Evolutionary conservation across 2,329 filamentous ascomycete species (phyloP), one percentile per base, ranked within the genome.

Genomic region (Aaosphaeria pasadenensis): DNA sequence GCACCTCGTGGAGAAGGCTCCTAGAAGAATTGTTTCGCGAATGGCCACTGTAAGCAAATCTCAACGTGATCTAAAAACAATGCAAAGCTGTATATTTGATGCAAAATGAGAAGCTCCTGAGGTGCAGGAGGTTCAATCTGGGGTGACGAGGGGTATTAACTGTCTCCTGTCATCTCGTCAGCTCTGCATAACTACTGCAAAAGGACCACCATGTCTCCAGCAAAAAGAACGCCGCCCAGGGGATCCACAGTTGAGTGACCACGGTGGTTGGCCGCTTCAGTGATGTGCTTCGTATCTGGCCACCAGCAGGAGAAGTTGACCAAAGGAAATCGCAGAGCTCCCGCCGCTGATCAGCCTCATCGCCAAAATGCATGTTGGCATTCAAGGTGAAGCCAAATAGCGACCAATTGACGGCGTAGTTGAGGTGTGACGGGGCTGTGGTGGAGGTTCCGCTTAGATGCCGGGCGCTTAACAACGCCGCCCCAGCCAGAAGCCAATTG

Each of bases 401-500:
- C 51, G 48, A 49, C 64, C 66, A 67, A 67, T 69, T 57, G 57
- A 46, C 54, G 53, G 41, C 49, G 52, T 51, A 44, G 46, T 46
- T 54, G 54, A 51, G 42, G 60, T 66, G 62, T 67, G 61, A 67
- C 60, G 44, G 17, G 17, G 39, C 29, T 32, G 42, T 38, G 45
- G 49, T 49, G 51, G 50, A 44, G 47, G 46, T 36, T 53, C 50
- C 51, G 54, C 54, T 43, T 50, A 45, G 49, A 50, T 47, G 45
- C 55, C 56, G 57, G 60, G 64, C 64, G 66, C 66, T 67, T 68
- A 55, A 50, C 43, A 39, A 29, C 30, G 13, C 36, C 41, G n/a
- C 32, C 30, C 24, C 50, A 42, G 32, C 11, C 33, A 24, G 17
- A 24, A 24, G 17, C 17, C 17, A 24, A 24, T 24, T 24, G 17